Evolutionary conservation across 208 protist genomes (phyloP), one percentile per base, ranked within the genome.

Genomic region (Eutreptiella sp.): DNA sequence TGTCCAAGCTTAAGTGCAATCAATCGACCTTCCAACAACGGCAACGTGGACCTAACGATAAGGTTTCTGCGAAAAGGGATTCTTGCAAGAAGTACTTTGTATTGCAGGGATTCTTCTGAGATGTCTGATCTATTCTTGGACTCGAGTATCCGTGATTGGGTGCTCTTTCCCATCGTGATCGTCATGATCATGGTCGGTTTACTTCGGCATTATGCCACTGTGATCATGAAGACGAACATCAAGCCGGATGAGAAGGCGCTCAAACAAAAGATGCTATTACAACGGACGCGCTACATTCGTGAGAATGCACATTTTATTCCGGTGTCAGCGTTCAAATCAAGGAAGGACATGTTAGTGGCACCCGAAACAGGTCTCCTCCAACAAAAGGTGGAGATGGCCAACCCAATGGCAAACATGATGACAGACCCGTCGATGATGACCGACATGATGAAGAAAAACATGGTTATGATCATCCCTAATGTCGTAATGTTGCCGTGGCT

Each of bases 401-500:
- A 94, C 66, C 84, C 91, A 32, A 85, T 95, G 78, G 79, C 89
- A 39, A 83, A 80, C 66, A 90, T 94, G 83, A 90, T 94, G 83
- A 87, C 72, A 36, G 89, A 96, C 70, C 87, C 87, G 7, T 83
- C 66, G 27, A 58, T 87, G 46, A 91, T 96, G 86, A 81, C 74
- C 28, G 88, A 89, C 42, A 88, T 97, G 81, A 81, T 97, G 75
- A 95, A 95, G 68, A 87, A 86, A 57, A 92, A 97, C 73, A 75
- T 96, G 38, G 79, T 89, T 59, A 88, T 81, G 57, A 76, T 96
- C 50, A 72, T 94, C 16, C 91, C 90, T 24, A 92, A 95, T 66
- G 84, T 96, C 38, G 81, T 88, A 35, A 89, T 96, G 77, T 95
- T 96, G 87, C 84, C 85, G 70, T 91, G 92, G 50, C 80, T 96